Conservation (phyloP, 139 green algal genomes). For the Gonium pectorale region DNA sequence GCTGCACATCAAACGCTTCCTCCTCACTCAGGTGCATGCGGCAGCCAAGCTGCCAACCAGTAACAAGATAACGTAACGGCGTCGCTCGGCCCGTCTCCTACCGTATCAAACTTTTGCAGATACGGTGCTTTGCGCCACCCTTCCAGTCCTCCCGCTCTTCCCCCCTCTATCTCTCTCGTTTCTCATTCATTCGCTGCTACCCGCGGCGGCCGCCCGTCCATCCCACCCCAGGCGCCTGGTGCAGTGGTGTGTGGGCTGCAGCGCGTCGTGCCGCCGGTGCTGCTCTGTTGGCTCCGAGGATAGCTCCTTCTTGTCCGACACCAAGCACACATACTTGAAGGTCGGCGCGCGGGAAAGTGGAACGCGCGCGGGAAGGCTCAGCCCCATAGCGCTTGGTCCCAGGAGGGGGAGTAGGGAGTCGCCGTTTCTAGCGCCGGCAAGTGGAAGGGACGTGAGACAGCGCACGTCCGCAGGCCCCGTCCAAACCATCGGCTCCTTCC, state of each 20-base stretch:
- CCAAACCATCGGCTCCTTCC: neutral
- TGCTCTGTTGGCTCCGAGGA: neutral
- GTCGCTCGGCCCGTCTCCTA: too few species aligned
- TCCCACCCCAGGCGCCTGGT: neutral
- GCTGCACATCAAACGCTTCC: neutral
- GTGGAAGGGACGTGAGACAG: neutral
- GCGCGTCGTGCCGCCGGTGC: neutral
- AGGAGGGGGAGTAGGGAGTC: too few species aligned
- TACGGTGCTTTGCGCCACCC: neutral
- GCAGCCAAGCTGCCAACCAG: neutral
- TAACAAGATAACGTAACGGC: too few species aligned
- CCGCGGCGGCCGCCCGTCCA: neutral
- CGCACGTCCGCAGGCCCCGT: neutral
- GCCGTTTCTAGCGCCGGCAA: too few species aligned
- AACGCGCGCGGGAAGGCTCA: too few species aligned
- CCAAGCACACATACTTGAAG: neutral
- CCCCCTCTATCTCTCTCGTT: neutral
- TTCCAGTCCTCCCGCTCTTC: neutral
- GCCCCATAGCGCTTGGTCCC: too few species aligned
- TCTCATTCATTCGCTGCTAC: neutral
- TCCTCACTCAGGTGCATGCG: neutral
- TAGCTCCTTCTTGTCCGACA: neutral
- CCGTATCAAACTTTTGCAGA: too few species aligned
- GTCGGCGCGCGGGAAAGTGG: neutral
- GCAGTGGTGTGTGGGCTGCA: conserved; percentile 24